Percentiles rank a stretch among this genome's conserved stretches.
These are phyloP conservation scores for Tylopilus plumbeoviolaceoides DNA, from an alignment of 768 basidiomycete genomes.

Conservation along the genomic window DNA sequence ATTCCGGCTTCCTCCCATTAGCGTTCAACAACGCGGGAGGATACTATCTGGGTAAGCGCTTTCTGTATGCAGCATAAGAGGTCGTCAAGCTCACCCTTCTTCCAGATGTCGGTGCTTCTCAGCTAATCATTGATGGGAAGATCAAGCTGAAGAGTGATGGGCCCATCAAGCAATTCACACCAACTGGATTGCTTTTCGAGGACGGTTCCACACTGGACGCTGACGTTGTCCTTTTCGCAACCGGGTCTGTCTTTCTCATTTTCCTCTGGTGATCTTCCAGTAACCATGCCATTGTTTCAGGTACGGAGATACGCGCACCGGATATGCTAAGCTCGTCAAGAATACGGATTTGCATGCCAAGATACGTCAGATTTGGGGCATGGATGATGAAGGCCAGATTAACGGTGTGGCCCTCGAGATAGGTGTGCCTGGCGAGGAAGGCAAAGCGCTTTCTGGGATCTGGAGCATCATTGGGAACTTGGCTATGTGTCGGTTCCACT, in stretches of 20 bases:
- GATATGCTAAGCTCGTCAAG: conserved; percentile 20
- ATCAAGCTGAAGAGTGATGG: background rate
- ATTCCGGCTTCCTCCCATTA: conserved; percentile 46
- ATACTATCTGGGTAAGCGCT: conserved; percentile 56
- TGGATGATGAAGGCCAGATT: conserved; percentile 31
- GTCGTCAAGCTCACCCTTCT: no score
- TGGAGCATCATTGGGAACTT: conserved; percentile 67
- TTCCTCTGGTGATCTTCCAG: background rate
- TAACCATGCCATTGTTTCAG: conserved; percentile 6
- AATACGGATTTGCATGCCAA: conserved; percentile 14
- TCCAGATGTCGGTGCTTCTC: no score
- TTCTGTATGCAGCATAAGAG: background rate
- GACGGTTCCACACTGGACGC: conserved; percentile 38
- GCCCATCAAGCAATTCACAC: background rate
- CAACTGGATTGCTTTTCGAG: conserved; percentile 19
- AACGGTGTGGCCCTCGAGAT: conserved; percentile 39
- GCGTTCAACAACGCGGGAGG: conserved; percentile 52
- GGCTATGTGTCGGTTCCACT: conserved; percentile 33
- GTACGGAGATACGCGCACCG: conserved; percentile 16
- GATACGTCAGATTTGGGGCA: conserved; percentile 28
- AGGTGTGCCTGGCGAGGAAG: conserved; percentile 33
- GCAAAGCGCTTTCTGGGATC: conserved; percentile 25
- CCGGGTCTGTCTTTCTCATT: conserved; percentile 21
- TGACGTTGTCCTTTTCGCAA: conserved; percentile 37
- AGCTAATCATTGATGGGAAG: no score